phyloP scores from a whole-genome alignment of 345 rosid species.

The Syzygium jambos region DNA sequence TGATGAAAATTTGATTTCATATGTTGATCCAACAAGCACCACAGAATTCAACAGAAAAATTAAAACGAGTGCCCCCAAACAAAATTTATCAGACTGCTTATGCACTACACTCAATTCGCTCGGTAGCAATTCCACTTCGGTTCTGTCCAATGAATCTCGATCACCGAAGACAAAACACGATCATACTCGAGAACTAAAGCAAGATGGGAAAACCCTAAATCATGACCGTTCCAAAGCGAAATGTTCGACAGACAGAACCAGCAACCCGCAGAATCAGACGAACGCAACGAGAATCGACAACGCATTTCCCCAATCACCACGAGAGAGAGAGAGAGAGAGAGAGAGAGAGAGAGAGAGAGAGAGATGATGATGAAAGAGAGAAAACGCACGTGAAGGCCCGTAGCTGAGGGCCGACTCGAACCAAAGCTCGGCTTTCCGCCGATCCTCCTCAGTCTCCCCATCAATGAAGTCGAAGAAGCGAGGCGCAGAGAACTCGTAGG shows the following conservation, averaged over 20 bases:
- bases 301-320: neutral
- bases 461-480: slow-evolving; percentile 69
- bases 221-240: neutral
- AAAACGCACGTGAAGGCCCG: slow-evolving; percentile 86
- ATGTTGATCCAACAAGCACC: neutral
- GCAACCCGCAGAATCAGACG: neutral
- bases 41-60: neutral
- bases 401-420: slow-evolving; percentile 59
- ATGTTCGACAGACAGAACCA: neutral
- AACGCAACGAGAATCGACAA: neutral
- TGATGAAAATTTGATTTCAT: neutral
- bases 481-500: slow-evolving; percentile 89
- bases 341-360: neutral
- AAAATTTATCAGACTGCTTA: neutral
- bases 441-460: slow-evolving; percentile 65
- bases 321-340: neutral
- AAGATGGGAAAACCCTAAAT: neutral
- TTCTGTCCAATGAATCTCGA: neutral
- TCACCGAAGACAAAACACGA: neutral
- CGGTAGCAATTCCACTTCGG: neutral
- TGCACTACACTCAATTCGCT: neutral
- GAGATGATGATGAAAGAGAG: neutral
- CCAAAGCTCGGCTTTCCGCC: slow-evolving; percentile 77
- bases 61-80: neutral
- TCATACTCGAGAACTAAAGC: neutral